phyloP scores from a whole-genome alignment of 75 land plant genomes.

The Gnetum montanum region DNA sequence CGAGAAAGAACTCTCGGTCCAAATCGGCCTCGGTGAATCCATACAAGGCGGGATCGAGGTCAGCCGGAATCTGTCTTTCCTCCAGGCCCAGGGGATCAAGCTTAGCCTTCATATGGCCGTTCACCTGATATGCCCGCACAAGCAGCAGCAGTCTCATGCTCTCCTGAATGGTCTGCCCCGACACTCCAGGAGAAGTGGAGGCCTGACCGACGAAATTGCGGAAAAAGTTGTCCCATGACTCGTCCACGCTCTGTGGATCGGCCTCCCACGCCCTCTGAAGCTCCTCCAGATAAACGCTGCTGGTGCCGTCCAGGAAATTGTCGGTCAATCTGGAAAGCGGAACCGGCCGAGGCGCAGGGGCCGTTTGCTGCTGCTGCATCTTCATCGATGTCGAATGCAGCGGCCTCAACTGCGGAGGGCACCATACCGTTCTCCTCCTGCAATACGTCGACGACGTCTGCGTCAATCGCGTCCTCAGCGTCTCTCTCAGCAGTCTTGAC shows the following conservation, averaged over 20 bases:
- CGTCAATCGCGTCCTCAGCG: constrained; percentile 1
- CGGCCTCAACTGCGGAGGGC: neutral
- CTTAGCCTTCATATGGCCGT: constrained; percentile 92
- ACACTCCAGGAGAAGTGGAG: constrained; percentile 66
- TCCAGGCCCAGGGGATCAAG: constrained; percentile 81
- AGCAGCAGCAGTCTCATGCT: constrained; percentile 80
- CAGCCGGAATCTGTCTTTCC: constrained; percentile 57
- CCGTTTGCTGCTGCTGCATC: neutral
- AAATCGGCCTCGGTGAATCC: constrained; percentile 92
- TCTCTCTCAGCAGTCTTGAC: neutral
- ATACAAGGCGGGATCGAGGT: constrained; percentile 61
- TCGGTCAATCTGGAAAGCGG: constrained; percentile 90
- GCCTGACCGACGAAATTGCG: constrained; percentile 91
- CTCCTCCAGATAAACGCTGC: constrained; percentile 89
- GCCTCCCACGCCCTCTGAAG: constrained; percentile 93
- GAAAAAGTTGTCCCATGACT: constrained; percentile 97
- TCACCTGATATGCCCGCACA: constrained; percentile 91
- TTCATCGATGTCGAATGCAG: neutral
- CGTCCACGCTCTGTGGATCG: constrained; percentile 91
- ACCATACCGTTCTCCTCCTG: neutral
- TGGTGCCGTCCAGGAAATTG: constrained; percentile 90
- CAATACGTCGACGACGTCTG: neutral
- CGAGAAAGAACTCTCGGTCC: constrained; percentile 87
- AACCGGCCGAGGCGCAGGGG: constrained; percentile 73
- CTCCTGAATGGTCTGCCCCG: constrained; percentile 94